These are phyloP conservation scores for Tuber microsphaerosporum DNA, from an alignment of 495 filamentous ascomycete species.

Conservation along the genomic window DNA sequence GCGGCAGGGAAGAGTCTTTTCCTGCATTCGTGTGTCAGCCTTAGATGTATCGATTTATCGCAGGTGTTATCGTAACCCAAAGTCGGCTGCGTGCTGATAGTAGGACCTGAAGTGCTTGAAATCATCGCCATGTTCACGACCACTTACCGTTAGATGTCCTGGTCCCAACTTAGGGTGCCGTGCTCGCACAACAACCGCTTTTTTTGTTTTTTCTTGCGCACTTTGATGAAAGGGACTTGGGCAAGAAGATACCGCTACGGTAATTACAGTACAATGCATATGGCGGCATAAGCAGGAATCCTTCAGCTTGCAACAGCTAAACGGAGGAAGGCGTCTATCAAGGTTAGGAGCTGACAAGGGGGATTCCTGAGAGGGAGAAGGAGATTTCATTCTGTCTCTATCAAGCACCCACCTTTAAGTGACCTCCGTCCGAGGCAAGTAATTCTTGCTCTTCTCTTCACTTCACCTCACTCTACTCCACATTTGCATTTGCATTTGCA, in stretches of 20 bases:
- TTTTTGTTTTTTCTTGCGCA: background rate
- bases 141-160: background rate
- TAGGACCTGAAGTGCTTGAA: background rate
- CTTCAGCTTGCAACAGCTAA: background rate
- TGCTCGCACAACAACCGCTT: background rate
- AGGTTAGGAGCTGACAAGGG: background rate
- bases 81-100: background rate
- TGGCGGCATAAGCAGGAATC: background rate
- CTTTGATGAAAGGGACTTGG: background rate
- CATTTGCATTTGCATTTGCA: background rate
- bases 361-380: background rate
- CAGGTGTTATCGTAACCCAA: background rate
- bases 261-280: background rate
- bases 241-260: background rate
- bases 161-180: background rate
- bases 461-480: background rate
- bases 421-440: background rate
- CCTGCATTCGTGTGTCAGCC: background rate
- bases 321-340: background rate
- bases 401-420: background rate
- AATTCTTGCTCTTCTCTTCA: background rate
- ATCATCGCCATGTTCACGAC: background rate
- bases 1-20: background rate
- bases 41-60: background rate
- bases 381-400: background rate